Conservation (phyloP, 2,329 filamentous ascomycete species). For the Huntiella bhutanensis region DNA sequence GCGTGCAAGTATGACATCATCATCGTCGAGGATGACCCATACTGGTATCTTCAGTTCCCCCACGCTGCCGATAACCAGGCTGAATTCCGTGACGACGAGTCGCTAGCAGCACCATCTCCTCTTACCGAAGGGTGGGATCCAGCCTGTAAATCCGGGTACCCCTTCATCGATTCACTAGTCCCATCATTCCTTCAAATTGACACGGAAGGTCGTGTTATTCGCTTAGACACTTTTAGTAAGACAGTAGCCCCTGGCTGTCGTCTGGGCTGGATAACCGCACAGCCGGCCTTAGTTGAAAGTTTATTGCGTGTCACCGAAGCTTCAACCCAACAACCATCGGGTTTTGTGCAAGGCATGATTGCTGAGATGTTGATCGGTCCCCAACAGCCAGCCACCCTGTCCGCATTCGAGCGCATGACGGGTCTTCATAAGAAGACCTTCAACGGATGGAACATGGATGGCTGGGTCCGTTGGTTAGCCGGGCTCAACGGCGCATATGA, state of each 20-base stretch:
- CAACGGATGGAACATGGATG: constrained; percentile 55
- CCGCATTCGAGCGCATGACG: constrained; percentile 25
- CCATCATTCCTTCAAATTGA: constrained; percentile 72
- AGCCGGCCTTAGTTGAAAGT: constrained; percentile 59
- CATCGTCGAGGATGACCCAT: constrained; percentile 86
- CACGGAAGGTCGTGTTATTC: constrained; percentile 67
- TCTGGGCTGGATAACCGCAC: constrained; percentile 76
- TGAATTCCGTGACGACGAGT: constrained; percentile 24
- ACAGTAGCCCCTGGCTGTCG: constrained; percentile 79
- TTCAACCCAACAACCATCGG: constrained; percentile 66
- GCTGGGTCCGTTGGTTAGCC: constrained; percentile 82
- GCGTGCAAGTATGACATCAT: constrained; percentile 74
- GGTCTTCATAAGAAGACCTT: constrained; percentile 29
- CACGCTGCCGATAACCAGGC: constrained; percentile 39
- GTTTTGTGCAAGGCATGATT: constrained; percentile 73
- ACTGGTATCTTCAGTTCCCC: constrained; percentile 86
- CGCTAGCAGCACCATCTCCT: constrained; percentile 18
- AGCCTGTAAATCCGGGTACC: constrained; percentile 38
- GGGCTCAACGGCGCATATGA: constrained; percentile 73
- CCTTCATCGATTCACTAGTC: constrained; percentile 65
- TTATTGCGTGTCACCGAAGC: constrained; percentile 51
- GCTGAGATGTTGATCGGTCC: constrained; percentile 59
- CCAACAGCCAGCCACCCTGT: constrained; percentile 25
- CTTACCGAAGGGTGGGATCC: constrained; percentile 16
- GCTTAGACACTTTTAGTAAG: constrained; percentile 87